These are phyloP conservation scores for Solanum ossicruentum DNA, from an alignment of 257 asterid genomes.

Conservation along the genomic window DNA sequence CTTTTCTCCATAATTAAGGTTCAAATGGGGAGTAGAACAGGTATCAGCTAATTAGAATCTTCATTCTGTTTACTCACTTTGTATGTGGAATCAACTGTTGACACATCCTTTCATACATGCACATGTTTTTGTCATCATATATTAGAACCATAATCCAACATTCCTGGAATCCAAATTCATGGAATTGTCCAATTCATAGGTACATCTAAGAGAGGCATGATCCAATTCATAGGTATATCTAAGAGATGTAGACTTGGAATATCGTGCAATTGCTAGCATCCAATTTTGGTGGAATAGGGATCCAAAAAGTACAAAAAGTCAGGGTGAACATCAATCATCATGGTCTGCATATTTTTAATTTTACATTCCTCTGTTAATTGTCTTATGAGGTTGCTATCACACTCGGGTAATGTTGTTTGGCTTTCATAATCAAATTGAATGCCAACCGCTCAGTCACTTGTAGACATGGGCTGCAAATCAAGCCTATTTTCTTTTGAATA, in stretches of 20 bases:
- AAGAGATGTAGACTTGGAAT: background rate
- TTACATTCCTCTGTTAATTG: background rate
- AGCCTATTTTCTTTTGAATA: background rate
- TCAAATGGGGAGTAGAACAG: background rate
- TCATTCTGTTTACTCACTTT: background rate
- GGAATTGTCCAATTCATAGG: background rate
- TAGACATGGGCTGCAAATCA: background rate
- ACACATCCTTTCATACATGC: background rate
- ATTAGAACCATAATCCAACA: background rate
- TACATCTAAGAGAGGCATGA: background rate
- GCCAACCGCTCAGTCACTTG: conserved; percentile 77
- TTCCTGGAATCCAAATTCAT: background rate
- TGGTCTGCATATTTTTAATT: background rate
- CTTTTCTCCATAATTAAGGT: background rate
- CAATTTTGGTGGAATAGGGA: background rate
- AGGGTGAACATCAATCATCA: background rate
- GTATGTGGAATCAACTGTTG: background rate
- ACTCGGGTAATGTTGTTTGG: background rate
- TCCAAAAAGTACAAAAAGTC: background rate
- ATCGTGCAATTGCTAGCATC: background rate
- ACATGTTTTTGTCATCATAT: background rate
- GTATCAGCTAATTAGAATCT: background rate
- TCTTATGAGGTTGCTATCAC: background rate
- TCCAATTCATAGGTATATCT: too few relatives aligned
- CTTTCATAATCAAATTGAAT: conserved; percentile 51